A percentile compares a stretch with the other conserved stretches of the same genome.
These are phyloP conservation scores for Colletotrichum paranaense DNA, from an alignment of 2,329 filamentous ascomycete genomes.

Conservation along the genomic window DNA sequence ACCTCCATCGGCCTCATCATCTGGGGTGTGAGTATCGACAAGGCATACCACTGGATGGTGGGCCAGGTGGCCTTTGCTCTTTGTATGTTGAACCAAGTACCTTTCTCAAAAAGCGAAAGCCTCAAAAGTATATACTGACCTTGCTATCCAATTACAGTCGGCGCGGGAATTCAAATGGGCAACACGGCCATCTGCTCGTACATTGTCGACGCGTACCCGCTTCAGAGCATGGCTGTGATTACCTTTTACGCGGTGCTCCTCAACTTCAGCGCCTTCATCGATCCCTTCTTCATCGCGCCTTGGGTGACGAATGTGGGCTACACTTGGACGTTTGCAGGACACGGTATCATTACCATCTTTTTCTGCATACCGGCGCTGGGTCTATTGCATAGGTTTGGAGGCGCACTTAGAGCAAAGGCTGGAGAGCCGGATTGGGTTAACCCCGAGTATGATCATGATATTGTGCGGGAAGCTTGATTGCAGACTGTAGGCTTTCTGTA, in stretches of 20 bases:
- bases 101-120: background rate
- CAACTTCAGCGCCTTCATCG: slow-evolving; percentile 59
- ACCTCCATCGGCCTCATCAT: slow-evolving; percentile 61
- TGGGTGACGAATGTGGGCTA: slow-evolving; percentile 59
- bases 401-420: slow-evolving; percentile 46
- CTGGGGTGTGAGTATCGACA: slow-evolving; percentile 67
- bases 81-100: slow-evolving; percentile 49
- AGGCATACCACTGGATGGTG: slow-evolving; percentile 65
- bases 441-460: slow-evolving; percentile 48
- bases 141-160: slow-evolving; percentile 47
- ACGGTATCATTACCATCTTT: slow-evolving; percentile 57
- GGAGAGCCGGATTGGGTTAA: slow-evolving; percentile 58
- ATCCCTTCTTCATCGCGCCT: slow-evolving; percentile 60
- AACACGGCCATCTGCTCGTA: slow-evolving; percentile 65
- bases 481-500: background rate
- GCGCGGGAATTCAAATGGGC: slow-evolving; percentile 66
- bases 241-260: slow-evolving; percentile 66
- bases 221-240: slow-evolving; percentile 64
- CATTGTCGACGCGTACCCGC: slow-evolving; percentile 65
- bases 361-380: slow-evolving; percentile 51
- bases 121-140: background rate
- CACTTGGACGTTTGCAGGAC: slow-evolving; percentile 62
- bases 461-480: slow-evolving; percentile 13
- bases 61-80: slow-evolving; percentile 67
- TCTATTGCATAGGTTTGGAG: slow-evolving; percentile 53